phyloP scores from a whole-genome alignment of 257 asterid species.

The Nicotiana sylvestris region DNA sequence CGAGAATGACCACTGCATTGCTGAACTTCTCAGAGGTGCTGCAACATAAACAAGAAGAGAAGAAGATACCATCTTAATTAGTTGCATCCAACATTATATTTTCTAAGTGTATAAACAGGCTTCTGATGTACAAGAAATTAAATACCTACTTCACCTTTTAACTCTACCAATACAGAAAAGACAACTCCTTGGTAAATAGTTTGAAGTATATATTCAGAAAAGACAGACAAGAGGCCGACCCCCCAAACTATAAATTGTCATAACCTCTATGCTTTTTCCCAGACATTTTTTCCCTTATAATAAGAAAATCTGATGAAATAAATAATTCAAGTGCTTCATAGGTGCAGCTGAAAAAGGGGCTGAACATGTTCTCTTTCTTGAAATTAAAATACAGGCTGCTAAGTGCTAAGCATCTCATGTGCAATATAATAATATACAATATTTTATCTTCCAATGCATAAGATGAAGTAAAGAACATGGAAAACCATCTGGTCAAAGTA shows the following conservation, averaged over 20 bases:
- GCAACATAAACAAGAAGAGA: conserved; percentile 18
- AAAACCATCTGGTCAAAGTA: conserved; percentile 29
- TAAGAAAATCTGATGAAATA: conserved; percentile 7
- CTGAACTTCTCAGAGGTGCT: conserved; percentile 49
- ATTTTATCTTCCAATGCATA: conserved; percentile 8
- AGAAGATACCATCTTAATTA: not conserved
- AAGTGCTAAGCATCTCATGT: conserved; percentile 29
- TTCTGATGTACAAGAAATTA: not conserved
- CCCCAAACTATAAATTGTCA: conserved; percentile 11
- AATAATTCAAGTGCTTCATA: conserved; percentile 17
- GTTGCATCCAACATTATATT: conserved; percentile 8
- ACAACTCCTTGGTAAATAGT: not conserved
- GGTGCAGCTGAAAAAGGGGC: conserved; percentile 37
- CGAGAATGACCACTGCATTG: conserved; percentile 72
- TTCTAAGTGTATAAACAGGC: not conserved
- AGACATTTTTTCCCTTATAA: not conserved
- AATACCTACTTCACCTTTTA: not conserved
- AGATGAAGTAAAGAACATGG: conserved; percentile 15
- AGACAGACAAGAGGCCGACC: conserved; percentile 15
- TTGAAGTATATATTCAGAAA: conserved; percentile 10
- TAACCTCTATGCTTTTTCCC: not conserved
- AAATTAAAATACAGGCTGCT: conserved; percentile 16
- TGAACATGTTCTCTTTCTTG: conserved; percentile 32
- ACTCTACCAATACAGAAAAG: conserved; percentile 1
- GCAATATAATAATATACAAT: conserved; percentile 17